phyloP scores from a whole-genome alignment of 2,329 filamentous ascomycete genomes.

The Trichoderma sp. region DNA sequence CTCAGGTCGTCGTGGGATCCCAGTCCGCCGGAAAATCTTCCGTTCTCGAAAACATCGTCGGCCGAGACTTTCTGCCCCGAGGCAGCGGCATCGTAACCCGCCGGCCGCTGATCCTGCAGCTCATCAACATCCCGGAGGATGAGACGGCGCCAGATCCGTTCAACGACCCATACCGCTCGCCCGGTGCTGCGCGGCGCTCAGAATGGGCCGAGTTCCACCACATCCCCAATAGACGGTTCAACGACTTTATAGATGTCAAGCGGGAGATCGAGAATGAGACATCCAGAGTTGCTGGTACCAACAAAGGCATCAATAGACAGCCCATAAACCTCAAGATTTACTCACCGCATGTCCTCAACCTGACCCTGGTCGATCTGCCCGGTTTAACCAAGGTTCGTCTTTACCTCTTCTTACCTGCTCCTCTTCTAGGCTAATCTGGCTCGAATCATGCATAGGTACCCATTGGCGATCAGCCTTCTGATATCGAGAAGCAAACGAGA shows the following conservation, averaged over 20 bases:
- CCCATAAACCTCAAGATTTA: slow-evolving; percentile 99
- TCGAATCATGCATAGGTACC: slow-evolving; percentile 61
- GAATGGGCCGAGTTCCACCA: slow-evolving; percentile 97
- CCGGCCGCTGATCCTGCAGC: slow-evolving; percentile 89
- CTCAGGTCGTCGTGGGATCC: slow-evolving; percentile 92
- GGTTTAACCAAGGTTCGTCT: slow-evolving; percentile 81
- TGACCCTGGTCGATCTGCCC: slow-evolving; percentile 93
- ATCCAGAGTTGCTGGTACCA: slow-evolving; percentile 83
- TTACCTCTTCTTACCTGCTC: background rate
- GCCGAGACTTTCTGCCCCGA: slow-evolving; percentile 92
- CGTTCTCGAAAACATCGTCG: slow-evolving; percentile 97
- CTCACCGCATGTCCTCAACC: slow-evolving; percentile 91
- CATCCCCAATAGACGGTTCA: slow-evolving; percentile 82
- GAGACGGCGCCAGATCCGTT: slow-evolving; percentile 63
- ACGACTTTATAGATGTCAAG: slow-evolving; percentile 89
- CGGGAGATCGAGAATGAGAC: slow-evolving; percentile 98
- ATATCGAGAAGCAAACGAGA: slow-evolving; percentile 98
- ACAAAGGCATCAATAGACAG: slow-evolving; percentile 97
- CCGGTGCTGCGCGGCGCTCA: slow-evolving; percentile 63
- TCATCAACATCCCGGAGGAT: slow-evolving; percentile 92
- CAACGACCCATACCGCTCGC: slow-evolving; percentile 71
- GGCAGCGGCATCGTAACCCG: slow-evolving; percentile 96
- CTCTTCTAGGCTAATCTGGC: slow-evolving; percentile 21
- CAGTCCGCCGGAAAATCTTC: slow-evolving; percentile 98
- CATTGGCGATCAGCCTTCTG: slow-evolving; percentile 93